A percentile compares a stretch with the other conserved stretches of the same genome.
phyloP scores from a whole-genome alignment of 345 rosid species.

The Excoecaria cochinchinensis region DNA sequence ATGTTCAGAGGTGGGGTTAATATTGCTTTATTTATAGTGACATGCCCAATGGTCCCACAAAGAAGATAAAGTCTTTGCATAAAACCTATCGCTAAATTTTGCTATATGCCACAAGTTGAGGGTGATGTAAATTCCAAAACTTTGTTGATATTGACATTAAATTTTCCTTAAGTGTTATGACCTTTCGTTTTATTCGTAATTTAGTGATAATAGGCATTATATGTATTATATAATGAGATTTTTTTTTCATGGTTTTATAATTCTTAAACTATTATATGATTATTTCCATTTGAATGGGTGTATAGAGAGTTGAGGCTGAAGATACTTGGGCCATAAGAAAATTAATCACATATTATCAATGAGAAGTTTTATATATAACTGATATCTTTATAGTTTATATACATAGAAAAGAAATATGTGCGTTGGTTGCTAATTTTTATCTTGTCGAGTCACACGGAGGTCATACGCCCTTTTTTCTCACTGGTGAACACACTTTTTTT shows the following conservation, averaged over 20 bases:
- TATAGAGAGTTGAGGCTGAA: too few relatives aligned
- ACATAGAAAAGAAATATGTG: background rate
- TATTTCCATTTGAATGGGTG: too few relatives aligned
- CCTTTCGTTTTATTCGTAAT: too few relatives aligned
- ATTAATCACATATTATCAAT: background rate
- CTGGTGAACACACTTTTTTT: too few relatives aligned
- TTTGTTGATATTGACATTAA: background rate
- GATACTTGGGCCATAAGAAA: too few relatives aligned
- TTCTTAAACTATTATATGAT: too few relatives aligned
- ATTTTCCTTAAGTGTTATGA: background rate
- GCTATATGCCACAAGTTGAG: background rate
- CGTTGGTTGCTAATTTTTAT: constrained; percentile 1
- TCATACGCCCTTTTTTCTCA: too few relatives aligned
- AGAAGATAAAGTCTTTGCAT: background rate
- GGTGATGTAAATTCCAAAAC: background rate
- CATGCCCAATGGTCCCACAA: background rate
- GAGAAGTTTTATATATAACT: background rate
- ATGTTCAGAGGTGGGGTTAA: background rate
- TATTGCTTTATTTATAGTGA: background rate
- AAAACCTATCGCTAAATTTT: constrained; percentile 1
- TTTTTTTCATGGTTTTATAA: too few relatives aligned
- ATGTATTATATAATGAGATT: too few relatives aligned
- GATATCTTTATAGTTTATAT: too few relatives aligned
- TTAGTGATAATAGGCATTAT: too few relatives aligned
- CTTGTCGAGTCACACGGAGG: constrained; percentile 18